Base-by-base conservation (phyloP, 2,329 filamentous ascomycete species). In the Aureobasidium sp. region DNA sequence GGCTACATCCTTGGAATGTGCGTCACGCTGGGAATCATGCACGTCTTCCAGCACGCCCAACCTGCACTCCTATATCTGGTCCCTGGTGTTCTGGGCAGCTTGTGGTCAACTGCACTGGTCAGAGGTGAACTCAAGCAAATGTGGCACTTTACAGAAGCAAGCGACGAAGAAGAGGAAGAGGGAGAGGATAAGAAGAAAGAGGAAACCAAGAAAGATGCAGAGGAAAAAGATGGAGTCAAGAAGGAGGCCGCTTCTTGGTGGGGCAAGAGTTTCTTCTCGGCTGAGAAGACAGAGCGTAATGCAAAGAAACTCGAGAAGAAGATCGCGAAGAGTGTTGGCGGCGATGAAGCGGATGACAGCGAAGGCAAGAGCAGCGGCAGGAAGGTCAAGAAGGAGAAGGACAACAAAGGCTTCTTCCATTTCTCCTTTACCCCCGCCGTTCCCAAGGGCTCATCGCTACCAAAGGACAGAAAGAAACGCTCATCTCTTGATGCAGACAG, bases 1-100 rank as follows among this genome's bases (percentile, higher is more conserved):
- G 93, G 92, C 0, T 99, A 97, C 73, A 69, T 89, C 0, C 52
- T 86, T 3, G 92, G 91, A 0, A 89, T 97, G 85, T 64, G 91
- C 2, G 78, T 81, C 2, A 97, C 93, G 0, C 75, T 97, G 21
- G 77, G 81, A 0, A 88, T 91, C 68, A 88, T 97, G 76, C 80
- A 91, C 53, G 76, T 90, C 10, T 94, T 86, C 69, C 82, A 87
- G 50, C 90, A 90, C 64, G 90, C 90, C 3, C 93, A 99, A 71
- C 93, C 93, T 0, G 93, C 94, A 7, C 80, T 99, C 36, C 78
- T 99, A 15, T 97, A 97, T 71, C 84, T 99, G 7, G 94, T 97
- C 0, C 93, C 93, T 0, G 87, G 89, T 0, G 90, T 97, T 0
- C 76, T 97, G 5, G 79, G 83, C 1, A 83, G 87, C 1, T 71